These are phyloP conservation scores for Schwanniomyces etchellsii DNA, from an alignment of 1,139 yeast genomes.

Conservation along the genomic window DNA sequence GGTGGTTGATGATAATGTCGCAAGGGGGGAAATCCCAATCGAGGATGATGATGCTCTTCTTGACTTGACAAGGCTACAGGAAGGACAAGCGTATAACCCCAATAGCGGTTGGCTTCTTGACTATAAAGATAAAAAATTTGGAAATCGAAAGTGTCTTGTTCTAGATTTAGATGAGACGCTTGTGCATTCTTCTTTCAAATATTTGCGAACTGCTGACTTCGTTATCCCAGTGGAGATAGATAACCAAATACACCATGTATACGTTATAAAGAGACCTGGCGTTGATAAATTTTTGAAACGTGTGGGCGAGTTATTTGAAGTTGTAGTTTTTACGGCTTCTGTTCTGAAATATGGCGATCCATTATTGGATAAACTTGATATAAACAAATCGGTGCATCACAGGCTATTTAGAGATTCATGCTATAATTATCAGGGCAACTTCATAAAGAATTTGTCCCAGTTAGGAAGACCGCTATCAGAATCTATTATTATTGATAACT, in stretches of 20 bases:
- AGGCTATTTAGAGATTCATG: constrained; percentile 81
- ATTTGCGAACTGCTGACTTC: constrained; percentile 87
- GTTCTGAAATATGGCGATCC: constrained; percentile 97
- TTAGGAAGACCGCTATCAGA: constrained; percentile 88
- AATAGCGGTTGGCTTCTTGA: constrained; percentile 64
- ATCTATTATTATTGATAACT: constrained; percentile 86
- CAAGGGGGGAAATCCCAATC: constrained; percentile 10
- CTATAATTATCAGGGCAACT: constrained; percentile 73
- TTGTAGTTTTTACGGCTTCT: constrained; percentile 94
- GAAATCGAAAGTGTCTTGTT: constrained; percentile 75
- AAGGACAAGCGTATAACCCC: constrained; percentile 58
- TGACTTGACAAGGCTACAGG: constrained; percentile 60
- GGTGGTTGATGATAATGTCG: constrained; percentile 1
- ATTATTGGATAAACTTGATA: constrained; percentile 78
- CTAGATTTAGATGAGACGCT: constrained; percentile 93
- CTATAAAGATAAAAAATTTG: constrained; percentile 23
- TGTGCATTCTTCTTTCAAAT: constrained; percentile 93
- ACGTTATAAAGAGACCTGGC: constrained; percentile 95
- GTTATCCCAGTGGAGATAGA: constrained; percentile 86
- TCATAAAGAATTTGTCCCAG: constrained; percentile 87
- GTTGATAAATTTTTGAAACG: constrained; percentile 85
- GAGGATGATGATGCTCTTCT: constrained; percentile 27
- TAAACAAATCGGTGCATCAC: constrained; percentile 72
- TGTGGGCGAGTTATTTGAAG: constrained; percentile 86
- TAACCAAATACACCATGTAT: constrained; percentile 86